These are phyloP conservation scores for Epichloe festucae DNA, from an alignment of 2,329 filamentous ascomycete species.

Conservation along the genomic window DNA sequence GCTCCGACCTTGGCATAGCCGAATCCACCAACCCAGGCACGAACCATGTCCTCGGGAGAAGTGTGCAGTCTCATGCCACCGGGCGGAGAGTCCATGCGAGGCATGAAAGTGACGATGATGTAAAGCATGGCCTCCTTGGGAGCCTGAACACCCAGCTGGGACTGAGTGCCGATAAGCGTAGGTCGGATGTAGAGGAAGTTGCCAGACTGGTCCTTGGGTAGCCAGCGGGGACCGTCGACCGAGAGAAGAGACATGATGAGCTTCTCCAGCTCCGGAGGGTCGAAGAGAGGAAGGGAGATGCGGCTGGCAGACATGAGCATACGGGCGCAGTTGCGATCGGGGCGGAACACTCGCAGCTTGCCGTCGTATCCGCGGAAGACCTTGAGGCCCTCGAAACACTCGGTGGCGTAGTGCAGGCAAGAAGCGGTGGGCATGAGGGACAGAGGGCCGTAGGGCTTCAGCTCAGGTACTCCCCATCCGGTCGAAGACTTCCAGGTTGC, in stretches of 20 bases:
- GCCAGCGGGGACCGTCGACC: conserved; percentile 65
- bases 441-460: conserved; percentile 67
- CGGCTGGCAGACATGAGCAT: conserved; percentile 47
- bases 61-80: conserved; percentile 65
- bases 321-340: conserved; percentile 56
- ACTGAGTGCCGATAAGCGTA: conserved; percentile 72
- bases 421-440: conserved; percentile 69
- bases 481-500: conserved; percentile 48
- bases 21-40: conserved; percentile 88
- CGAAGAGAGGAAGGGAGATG: conserved; percentile 64
- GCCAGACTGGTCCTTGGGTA: conserved; percentile 55
- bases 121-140: conserved; percentile 81
- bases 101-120: conserved; percentile 58
- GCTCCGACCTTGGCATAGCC: conserved; percentile 87
- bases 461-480: conserved; percentile 63
- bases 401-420: conserved; percentile 76
- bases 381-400: conserved; percentile 81
- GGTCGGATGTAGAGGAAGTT: conserved; percentile 75
- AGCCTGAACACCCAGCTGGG: conserved; percentile 66
- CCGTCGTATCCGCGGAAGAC: conserved; percentile 69
- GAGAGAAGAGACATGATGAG: conserved; percentile 60
- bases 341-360: conserved; percentile 65
- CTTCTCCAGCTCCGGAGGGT: conserved; percentile 57
- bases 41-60: conserved; percentile 66
- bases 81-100: conserved; percentile 34